Evolutionary conservation across 1,284 basidiomycete genomes (phyloP), one percentile per base, ranked within the genome.

Genomic region (Pseudozyma thailandica): DNA sequence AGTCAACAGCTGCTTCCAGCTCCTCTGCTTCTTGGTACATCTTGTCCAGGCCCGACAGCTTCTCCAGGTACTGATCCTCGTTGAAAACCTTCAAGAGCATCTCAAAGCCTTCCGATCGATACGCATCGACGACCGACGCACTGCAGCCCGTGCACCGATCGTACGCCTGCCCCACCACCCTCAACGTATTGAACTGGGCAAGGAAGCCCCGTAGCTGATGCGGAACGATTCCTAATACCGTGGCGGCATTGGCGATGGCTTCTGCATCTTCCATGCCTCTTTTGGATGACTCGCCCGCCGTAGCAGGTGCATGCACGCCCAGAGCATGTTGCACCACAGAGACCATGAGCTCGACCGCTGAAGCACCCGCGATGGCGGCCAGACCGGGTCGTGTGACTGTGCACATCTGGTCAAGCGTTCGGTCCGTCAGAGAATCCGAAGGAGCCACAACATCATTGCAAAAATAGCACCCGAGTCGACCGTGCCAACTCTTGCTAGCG

Each of bases 371-470:
- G 39, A 98, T 94, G 0, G 92, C 89, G 0, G 94, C 96, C 0
- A 98, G 86, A 0, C 95, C 95, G 0, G 96, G 95, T n/a, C 96
- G 86, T 0, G 95, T 97, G 13, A 98, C 96, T 0, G 96, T 98
- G 81, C 96, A 98, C 95, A 98, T 98, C 82, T 98, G 95, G 82
- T 98, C 96, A 25, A 98, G 87, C 1, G 94, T 97, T 31, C 94
- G 87, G 80, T 98, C 94, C 0, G 92, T 91, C 46, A 98, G 85
- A 0, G 92, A 94, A 82, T 98, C 94, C 23, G 91, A 88, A 1
- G 96, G 95, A 0, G 95, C 95, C 16, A 98, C 94, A 46, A 98
- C 92, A 75, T 98, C 96, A 75, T 97, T 98, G 84, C 96, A 98
- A 80, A 94, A 98, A 82, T 98, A 98, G 82, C 95, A 98, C 0